Evolutionary conservation across 306 rosid species (phyloP).

Genomic region (Lithocarpus polystachyus): DNA sequence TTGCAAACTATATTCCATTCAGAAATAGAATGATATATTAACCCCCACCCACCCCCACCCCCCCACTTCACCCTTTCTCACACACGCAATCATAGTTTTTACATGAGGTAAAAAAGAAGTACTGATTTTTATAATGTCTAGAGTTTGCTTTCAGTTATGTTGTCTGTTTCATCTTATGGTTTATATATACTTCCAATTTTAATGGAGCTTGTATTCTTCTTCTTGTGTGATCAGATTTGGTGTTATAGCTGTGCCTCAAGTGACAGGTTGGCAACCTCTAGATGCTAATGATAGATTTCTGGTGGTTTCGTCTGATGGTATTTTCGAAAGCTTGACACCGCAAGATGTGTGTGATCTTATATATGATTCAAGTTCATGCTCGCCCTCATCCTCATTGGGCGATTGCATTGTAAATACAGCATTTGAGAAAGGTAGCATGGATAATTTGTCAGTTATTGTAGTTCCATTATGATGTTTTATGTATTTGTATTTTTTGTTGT

Average conservation of each 20-base stretch:
- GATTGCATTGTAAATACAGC: background rate
- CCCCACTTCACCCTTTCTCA: too few relatives aligned
- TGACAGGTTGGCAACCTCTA: background rate
- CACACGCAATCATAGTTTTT: too few relatives aligned
- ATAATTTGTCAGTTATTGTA: background rate
- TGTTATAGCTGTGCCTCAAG: conserved; percentile 1
- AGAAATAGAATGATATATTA: background rate
- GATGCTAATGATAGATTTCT: background rate
- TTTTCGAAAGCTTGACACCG: conserved; percentile 10
- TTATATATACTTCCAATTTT: background rate
- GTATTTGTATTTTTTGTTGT: too few relatives aligned
- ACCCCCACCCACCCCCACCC: background rate
- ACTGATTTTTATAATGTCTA: background rate
- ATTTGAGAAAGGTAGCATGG: background rate
- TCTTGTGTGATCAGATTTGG: conserved; percentile 5
- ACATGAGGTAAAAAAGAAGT: background rate
- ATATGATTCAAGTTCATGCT: background rate
- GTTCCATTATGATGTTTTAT: background rate
- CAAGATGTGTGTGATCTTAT: background rate
- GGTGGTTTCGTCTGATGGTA: conserved; percentile 1
- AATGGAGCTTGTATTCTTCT: background rate
- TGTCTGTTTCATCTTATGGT: background rate
- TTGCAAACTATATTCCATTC: background rate
- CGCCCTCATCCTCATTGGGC: background rate
- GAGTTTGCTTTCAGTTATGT: background rate